Evolutionary conservation across 1,284 basidiomycete genomes (phyloP), one percentile per base, ranked within the genome.

Genomic region (Pyrrhoderma noxium): DNA sequence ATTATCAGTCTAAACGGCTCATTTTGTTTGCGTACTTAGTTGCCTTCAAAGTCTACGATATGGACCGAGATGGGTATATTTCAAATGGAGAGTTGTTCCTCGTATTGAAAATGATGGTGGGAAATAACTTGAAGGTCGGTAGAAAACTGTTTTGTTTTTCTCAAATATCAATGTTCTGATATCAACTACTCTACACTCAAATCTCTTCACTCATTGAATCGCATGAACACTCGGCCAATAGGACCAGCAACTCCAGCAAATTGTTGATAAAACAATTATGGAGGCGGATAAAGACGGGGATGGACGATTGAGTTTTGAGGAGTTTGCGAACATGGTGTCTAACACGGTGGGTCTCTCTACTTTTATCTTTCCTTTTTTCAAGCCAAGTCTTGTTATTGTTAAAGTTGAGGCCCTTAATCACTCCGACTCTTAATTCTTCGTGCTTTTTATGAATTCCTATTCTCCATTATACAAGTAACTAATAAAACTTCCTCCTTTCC

Each of bases 201-300:
- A n/a, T 19, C 2, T 9, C 22, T 51, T 16, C 40, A 8, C 23
- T 19, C 2, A 27, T 41, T 18, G 36, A 27, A 9, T 16, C 25
- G n/a, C n/a, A n/a, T n/a, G n/a, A n/a, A n/a, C n/a, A 38, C n/a
- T n/a, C n/a, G 52, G 46, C 4, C 59, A 5, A 31, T 31, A 92
- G 88, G 96, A 99, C 68, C 91, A 96, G 67, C 96, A 99, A 74
- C 71, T 99, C 58, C 96, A 99, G 68, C 95, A 99, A 69, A 99
- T 99, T 59, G 96, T 99, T 8, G 96, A 99, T 71, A 99, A 99
- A 76, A 99, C 95, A 14, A 99, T 99, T 67, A 95, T 99, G 92
- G 95, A 99, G 70, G 95, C 94, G 14, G 95, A 99, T 67, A 89
- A 92, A 67, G 93, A 99, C 64, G 93, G 90, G 8, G 96, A 99